Evolutionary conservation across 306 rosid genomes (phyloP), one percentile per base, ranked within the genome.

Genomic region (Styphnolobium japonicum): DNA sequence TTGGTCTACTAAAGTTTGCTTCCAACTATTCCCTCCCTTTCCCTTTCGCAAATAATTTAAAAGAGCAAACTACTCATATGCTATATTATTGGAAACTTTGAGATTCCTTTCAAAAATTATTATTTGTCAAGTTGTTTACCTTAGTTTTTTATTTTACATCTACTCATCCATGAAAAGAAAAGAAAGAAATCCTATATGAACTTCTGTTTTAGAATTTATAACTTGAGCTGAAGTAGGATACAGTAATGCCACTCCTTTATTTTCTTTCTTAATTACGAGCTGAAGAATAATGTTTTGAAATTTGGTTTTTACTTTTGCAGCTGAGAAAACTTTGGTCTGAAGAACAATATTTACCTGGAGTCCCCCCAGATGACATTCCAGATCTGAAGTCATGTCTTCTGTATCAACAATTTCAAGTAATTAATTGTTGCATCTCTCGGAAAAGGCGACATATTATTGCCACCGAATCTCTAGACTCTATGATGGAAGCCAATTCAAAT

Each of bases 381-480:
- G 94, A 93, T 91, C 85, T 96, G 55, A 89, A 89, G 73, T 91
- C 87, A 67, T 93, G 99, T 75, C 98, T 96, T 74, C 79, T 96
- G 70, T 84, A 87, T 85, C 99, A 96, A 81, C 87, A 84, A 23
- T 78, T 96, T 72, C 98, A 96, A 91, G 98, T 93, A 67, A 88
- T 96, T 19, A 96, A 93, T 71, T 91, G 99, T 72, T 96, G 98
- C 81, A 65, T 93, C 73, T 96, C 99, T 68, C 89, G 99, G 81
- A 96, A 89, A 86, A 89, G 84, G 78, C 98, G 92, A 36, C 87
- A 73, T 63, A 76, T 80, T 29, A 73, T 91, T 81, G 98, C 96
- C 51, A 80, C 87, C 7, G 83, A 96, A 69, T 87, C 93, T n/a
- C 77, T 96, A 53, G 93, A 93, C 64, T 77, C 85, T 74, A 84